These are phyloP conservation scores for Chlorella variabilis DNA, from an alignment of 163 green algal species.

Conservation along the genomic window DNA sequence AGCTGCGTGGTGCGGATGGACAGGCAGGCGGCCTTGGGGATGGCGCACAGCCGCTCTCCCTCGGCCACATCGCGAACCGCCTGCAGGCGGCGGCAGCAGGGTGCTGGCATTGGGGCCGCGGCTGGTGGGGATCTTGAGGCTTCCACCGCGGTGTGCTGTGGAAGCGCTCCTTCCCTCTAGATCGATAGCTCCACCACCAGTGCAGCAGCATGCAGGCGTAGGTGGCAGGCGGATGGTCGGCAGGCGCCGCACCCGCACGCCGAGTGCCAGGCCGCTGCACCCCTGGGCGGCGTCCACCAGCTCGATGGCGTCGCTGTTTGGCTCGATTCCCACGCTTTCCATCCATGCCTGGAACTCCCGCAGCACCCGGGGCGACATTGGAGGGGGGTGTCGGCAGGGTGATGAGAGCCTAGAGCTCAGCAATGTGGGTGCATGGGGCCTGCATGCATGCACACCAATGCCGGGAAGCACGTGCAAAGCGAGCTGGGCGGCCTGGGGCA, in stretches of 20 bases:
- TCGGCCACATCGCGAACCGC: conserved; percentile 47
- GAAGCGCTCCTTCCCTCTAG: too few relatives aligned
- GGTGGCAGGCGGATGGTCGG: neutral
- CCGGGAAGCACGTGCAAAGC: neutral
- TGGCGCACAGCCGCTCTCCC: conserved; percentile 63
- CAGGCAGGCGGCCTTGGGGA: conserved; percentile 78
- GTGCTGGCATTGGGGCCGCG: neutral
- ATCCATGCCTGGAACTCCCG: conserved; percentile 15
- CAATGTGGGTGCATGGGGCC: neutral
- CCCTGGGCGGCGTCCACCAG: conserved; percentile 17
- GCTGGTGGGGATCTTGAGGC: too few relatives aligned
- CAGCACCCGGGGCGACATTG: neutral
- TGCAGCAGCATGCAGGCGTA: too few relatives aligned
- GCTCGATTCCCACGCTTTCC: neutral
- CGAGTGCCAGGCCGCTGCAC: conserved; percentile 36
- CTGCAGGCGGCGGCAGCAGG: neutral
- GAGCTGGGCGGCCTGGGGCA: too few relatives aligned
- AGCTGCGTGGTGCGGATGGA: conserved; percentile 62
- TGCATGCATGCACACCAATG: neutral
- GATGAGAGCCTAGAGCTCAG: too few relatives aligned
- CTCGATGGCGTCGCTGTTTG: conserved; percentile 2
- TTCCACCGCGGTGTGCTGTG: too few relatives aligned
- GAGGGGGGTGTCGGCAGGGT: neutral
- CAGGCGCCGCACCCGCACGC: neutral
- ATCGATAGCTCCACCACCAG: too few relatives aligned